Percentiles rank a stretch among this genome's conserved stretches.
Evolutionary conservation across 108 stramenopile species (phyloP).

Genomic region (Hondaea fermentalgiana): DNA sequence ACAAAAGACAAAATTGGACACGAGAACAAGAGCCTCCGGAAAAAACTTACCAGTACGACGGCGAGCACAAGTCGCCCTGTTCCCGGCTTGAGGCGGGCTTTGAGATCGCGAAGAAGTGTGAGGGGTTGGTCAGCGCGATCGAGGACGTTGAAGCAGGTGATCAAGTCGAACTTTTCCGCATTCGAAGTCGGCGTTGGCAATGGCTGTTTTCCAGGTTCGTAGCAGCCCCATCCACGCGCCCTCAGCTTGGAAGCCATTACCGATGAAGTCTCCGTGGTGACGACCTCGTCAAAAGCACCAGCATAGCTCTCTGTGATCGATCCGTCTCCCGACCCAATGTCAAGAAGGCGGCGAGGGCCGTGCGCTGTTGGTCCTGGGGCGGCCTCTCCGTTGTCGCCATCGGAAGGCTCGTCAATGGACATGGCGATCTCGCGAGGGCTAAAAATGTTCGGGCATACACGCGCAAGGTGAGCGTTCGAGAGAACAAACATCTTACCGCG

Average conservation of each 20-base stretch:
- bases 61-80: background rate
- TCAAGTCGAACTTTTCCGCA: background rate
- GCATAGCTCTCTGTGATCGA: background rate
- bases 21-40: background rate
- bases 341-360: background rate
- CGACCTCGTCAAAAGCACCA: background rate
- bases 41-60: background rate
- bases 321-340: background rate
- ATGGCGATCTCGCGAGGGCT: background rate
- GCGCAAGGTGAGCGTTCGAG: background rate
- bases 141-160: slow-evolving; percentile 11
- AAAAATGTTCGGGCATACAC: background rate
- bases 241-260: background rate
- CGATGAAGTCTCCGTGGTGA: background rate
- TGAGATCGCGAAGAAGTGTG: background rate
- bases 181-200: background rate
- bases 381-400: no score
- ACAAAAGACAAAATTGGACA: no score
- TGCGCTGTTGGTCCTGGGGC: no score
- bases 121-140: background rate
- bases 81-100: background rate
- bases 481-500: background rate
- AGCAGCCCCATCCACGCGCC: background rate
- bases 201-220: background rate
- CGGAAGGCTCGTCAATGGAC: no score